Percentiles rank a stretch among this genome's conserved stretches.
Conservation (phyloP, 2,329 filamentous ascomycete species). For the Aspergillus fijiensis region DNA sequence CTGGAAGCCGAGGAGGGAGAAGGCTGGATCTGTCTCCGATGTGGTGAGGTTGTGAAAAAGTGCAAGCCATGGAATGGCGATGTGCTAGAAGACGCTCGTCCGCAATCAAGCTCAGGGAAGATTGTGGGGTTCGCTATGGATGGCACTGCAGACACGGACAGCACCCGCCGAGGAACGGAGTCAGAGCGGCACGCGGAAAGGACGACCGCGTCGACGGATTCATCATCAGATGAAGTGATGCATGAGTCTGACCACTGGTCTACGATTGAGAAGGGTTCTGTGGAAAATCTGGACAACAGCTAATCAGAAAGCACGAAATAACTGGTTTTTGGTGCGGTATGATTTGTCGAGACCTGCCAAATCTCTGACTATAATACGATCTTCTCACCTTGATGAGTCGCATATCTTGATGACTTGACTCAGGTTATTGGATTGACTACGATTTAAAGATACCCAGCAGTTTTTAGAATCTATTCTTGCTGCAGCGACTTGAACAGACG, state of each 20-base stretch:
- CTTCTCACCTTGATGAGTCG: too few species aligned
- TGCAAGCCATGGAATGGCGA: conserved; percentile 92
- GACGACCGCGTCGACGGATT: conserved; percentile 26
- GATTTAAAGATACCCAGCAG: not conserved
- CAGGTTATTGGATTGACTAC: not conserved
- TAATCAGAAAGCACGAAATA: not conserved
- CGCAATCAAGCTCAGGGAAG: conserved; percentile 37
- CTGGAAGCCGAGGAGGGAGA: conserved; percentile 92
- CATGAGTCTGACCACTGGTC: conserved; percentile 42
- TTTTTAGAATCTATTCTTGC: not conserved
- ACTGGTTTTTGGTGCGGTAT: not conserved
- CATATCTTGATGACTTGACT: too few species aligned
- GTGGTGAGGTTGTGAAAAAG: conserved; percentile 77
- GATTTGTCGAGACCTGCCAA: not conserved
- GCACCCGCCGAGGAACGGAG: conserved; percentile 11
- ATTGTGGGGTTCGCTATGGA: conserved; percentile 45
- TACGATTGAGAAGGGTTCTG: conserved; percentile 32
- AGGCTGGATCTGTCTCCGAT: conserved; percentile 87
- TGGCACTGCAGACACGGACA: conserved; percentile 20
- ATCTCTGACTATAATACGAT: not conserved
- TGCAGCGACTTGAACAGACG: not conserved
- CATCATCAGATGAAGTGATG: conserved; percentile 34
- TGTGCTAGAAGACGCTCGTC: conserved; percentile 57
- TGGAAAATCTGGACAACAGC: conserved; percentile 16
- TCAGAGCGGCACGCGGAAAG: conserved; percentile 10